phyloP scores from a whole-genome alignment of 2,329 filamentous ascomycete species.

The Ascochyta fabae region DNA sequence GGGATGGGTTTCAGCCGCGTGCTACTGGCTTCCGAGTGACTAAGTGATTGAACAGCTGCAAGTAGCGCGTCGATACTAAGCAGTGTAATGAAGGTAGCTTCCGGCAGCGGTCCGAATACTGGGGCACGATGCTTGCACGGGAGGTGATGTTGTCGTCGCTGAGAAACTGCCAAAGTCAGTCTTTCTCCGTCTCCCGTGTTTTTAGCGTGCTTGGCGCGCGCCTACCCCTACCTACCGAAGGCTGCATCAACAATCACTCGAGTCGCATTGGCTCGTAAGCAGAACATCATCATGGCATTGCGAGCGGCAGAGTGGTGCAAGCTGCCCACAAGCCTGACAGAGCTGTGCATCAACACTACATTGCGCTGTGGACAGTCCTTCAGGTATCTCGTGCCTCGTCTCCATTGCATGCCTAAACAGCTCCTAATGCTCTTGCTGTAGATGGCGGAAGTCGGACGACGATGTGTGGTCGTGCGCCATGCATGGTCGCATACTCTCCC shows the following conservation, averaged over 20 bases:
- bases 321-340: constrained; percentile 79
- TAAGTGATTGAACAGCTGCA: constrained; percentile 12
- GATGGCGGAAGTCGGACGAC: constrained; percentile 82
- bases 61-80: constrained; percentile 24
- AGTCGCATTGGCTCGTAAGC: background rate
- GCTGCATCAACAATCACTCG: background rate
- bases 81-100: constrained; percentile 14
- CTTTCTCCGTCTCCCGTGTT: constrained; percentile 1
- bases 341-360: constrained; percentile 93
- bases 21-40: constrained; percentile 2
- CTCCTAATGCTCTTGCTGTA: constrained; percentile 39
- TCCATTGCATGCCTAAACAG: background rate
- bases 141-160: constrained; percentile 12
- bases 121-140: constrained; percentile 10
- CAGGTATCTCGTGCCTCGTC: constrained; percentile 52
- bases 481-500: constrained; percentile 80
- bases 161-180: constrained; percentile 10
- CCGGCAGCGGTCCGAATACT: constrained; percentile 6
- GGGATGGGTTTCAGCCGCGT: constrained; percentile 7
- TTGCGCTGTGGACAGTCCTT: constrained; percentile 96
- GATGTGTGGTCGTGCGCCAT: constrained; percentile 92
- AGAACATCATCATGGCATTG: constrained; percentile 46
- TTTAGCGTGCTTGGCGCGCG: constrained; percentile 9
- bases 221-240: background rate
- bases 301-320: constrained; percentile 82